Conservation (phyloP, 2,329 filamentous ascomycete genomes). For the Fusarium sp. region DNA sequence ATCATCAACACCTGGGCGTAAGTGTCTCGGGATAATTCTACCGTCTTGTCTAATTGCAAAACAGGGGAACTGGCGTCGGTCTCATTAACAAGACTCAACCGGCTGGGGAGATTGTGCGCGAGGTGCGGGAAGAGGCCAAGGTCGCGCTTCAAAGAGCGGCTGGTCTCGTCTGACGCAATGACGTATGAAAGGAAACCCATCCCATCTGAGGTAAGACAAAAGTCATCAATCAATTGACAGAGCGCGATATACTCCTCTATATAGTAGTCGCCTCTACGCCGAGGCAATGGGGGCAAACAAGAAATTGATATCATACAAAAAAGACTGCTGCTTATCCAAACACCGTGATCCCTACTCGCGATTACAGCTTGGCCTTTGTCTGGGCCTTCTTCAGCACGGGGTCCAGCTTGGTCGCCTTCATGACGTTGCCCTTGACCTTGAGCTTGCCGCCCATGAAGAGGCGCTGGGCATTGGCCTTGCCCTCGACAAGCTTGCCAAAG, state of each 20-base stretch:
- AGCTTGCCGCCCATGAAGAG: slow-evolving; percentile 99
- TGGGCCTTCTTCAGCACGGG: slow-evolving; percentile 91
- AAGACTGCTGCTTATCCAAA: slow-evolving; percentile 5
- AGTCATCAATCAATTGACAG: slow-evolving; percentile 25
- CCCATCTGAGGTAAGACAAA: background rate
- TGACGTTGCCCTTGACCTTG: slow-evolving; percentile 97
- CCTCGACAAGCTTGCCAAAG: slow-evolving; percentile 84
- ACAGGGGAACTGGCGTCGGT: slow-evolving; percentile 58
- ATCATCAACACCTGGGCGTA: slow-evolving; percentile 54
- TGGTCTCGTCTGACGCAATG: slow-evolving; percentile 15
- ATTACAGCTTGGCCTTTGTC: slow-evolving; percentile 84
- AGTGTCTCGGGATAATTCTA: slow-evolving; percentile 25
- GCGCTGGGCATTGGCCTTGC: slow-evolving; percentile 93
- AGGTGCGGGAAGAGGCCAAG: slow-evolving; percentile 54
- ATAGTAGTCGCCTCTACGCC: slow-evolving; percentile 24
- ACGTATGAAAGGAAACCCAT: background rate
- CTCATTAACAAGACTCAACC: slow-evolving; percentile 56
- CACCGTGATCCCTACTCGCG: background rate
- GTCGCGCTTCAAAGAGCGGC: slow-evolving; percentile 48
- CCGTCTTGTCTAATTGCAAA: slow-evolving; percentile 9
- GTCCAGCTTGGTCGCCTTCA: slow-evolving; percentile 98
- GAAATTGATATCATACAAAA: slow-evolving; percentile 42
- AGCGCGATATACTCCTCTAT: slow-evolving; percentile 35
- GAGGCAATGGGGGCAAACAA: slow-evolving; percentile 16
- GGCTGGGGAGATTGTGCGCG: slow-evolving; percentile 57